These are phyloP conservation scores for Colletotrichum sp. DNA, from an alignment of 2,329 filamentous ascomycete genomes.

Conservation along the genomic window DNA sequence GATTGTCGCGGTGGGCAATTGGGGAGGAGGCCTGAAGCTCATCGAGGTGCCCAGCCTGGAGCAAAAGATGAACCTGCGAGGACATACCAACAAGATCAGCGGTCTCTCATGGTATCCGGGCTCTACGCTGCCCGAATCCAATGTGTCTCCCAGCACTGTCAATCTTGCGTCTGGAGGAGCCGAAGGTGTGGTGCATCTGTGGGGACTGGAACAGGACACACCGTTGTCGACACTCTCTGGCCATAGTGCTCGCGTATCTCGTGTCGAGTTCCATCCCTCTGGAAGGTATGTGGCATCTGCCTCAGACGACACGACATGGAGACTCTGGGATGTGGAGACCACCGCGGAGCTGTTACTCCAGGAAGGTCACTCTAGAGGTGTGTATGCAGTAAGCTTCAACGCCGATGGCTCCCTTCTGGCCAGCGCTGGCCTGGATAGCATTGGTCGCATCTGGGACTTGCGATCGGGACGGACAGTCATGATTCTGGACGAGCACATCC, in stretches of 20 bases:
- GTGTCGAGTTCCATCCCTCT: constrained; percentile 93
- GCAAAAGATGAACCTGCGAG: constrained; percentile 75
- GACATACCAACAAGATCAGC: constrained; percentile 87
- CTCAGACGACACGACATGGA: constrained; percentile 96
- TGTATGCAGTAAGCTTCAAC: constrained; percentile 90
- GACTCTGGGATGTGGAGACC: constrained; percentile 91
- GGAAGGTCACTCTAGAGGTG: constrained; percentile 93
- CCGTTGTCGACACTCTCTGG: constrained; percentile 82
- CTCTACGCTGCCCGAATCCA: constrained; percentile 73
- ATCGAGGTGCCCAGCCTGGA: constrained; percentile 83
- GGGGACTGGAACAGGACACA: constrained; percentile 86
- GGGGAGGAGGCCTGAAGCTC: constrained; percentile 87
- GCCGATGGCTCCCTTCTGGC: constrained; percentile 88
- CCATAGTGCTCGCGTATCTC: constrained; percentile 85
- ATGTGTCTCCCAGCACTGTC: constrained; percentile 72
- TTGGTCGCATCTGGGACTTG: constrained; percentile 94
- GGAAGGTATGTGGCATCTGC: constrained; percentile 90
- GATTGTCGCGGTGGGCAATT: constrained; percentile 87
- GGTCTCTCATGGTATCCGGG: constrained; percentile 91
- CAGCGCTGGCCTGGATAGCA: constrained; percentile 91
- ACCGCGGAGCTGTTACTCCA: constrained; percentile 85
- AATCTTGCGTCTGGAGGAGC: constrained; percentile 92
- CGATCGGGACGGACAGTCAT: constrained; percentile 92
- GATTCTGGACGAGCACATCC: constrained; percentile 84
- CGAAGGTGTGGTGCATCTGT: constrained; percentile 86